These are phyloP conservation scores for Dipodascopsis uninucleata DNA, from an alignment of 805 yeast species.

Conservation along the genomic window DNA sequence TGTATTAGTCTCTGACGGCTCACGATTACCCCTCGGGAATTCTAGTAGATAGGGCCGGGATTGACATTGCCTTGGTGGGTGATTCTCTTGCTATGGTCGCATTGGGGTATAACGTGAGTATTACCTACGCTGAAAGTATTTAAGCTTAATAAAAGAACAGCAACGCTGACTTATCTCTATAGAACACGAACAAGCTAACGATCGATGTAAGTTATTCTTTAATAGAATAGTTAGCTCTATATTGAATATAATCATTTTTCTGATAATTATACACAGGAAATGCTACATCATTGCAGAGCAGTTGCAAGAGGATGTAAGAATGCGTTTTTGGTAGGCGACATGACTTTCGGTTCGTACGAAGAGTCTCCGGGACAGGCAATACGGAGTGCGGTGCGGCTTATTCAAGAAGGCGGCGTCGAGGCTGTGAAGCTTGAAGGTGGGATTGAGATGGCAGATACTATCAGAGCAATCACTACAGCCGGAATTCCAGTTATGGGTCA, in stretches of 20 bases:
- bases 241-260: no score
- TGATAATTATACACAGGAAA: conserved; percentile 41
- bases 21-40: conserved; percentile 78
- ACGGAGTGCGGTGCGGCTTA: conserved; percentile 50
- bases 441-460: conserved; percentile 49
- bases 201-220: conserved; percentile 50
- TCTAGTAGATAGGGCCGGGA: conserved; percentile 60
- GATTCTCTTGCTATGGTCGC: conserved; percentile 93
- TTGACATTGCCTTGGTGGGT: conserved; percentile 76
- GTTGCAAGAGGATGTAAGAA: conserved; percentile 65
- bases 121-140: neutral
- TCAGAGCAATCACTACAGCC: conserved; percentile 52
- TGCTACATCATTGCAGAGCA: conserved; percentile 69
- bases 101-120: conserved; percentile 64
- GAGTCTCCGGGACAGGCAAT: conserved; percentile 59
- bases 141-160: neutral
- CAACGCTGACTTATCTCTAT: neutral
- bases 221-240: no score
- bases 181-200: conserved; percentile 59
- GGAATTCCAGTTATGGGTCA: conserved; percentile 93
- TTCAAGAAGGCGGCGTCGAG: conserved; percentile 56
- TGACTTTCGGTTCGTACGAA: conserved; percentile 88
- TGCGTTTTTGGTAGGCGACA: conserved; percentile 73
- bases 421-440: conserved; percentile 89
- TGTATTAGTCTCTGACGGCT: conserved; percentile 61